Base-by-base conservation (phyloP, 2,329 filamentous ascomycete species). In the Fusarium sororula region DNA sequence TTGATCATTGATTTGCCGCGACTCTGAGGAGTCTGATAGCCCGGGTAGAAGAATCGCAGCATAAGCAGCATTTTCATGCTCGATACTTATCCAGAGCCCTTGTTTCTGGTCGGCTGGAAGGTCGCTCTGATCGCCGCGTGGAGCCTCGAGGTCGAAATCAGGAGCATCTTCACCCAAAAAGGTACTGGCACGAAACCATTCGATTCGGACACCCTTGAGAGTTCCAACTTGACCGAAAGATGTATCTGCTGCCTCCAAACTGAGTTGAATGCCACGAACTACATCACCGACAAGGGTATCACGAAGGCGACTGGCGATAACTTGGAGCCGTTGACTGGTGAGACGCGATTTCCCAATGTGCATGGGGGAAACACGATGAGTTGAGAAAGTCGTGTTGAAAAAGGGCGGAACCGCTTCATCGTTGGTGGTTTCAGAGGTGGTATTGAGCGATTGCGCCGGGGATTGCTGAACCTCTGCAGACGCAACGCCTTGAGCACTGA, bases 351-450 rank as follows among this genome's bases (percentile, higher is more conserved):
- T 60, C 30, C 87, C 87, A 28, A 88, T 66, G 76, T 86, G 85
- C 2, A 91, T 81, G 3, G 88, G 88, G 1, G 89, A 90, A 6
- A 86, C 84, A 53, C 88, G 87, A 75, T 90, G 86, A 11, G 86
- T 86, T 7, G 88, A 87, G 72, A 90, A 90, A 20, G 88, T 90
- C 1, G 87, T 90, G 81, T 89, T 88, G 82, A 88, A 89, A 79
- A 91, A 87, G 6, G 84, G 84, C 30, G 83, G 81, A 28, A 78
- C 66, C 14, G 76, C 76, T 30, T 72, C 64, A 45, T 73, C 62
- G 30, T 69, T 62, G 32, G 51, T 30, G 39, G 50, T 48, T 48
- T 70, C 63, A 48, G 73, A 63, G 28, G 63, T 51, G 44, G 65
- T 67, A 28, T 69, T 61, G 38, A 70, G 28, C 14, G 73, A 71